Evolutionary conservation across 345 rosid species (phyloP), one percentile per base, ranked within the genome.

Genomic region (Dipteronia sinensis): DNA sequence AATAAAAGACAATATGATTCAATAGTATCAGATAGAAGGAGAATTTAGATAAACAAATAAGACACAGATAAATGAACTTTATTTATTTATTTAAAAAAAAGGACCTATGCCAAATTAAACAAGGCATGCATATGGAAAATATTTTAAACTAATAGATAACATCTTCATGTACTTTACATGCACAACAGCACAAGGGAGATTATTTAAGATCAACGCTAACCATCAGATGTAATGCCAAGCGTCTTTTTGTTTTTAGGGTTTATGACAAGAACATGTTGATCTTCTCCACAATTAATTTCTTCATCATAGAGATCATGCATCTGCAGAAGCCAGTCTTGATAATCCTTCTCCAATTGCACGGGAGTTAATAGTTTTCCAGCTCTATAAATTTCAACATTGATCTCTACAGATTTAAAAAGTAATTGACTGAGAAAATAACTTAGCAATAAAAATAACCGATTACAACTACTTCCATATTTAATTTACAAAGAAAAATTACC

Each of bases 241-340:
- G 78, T 82, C 76, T 82, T 89, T 80, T 84, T 90, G 76, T 88
- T 87, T 76, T 76, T 31, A 55, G 89, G 84, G 63, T 44, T 71
- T 46, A 88, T 69, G 42, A 93, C 46, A 69, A 86, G 71, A 69
- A 85, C 61, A 23, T 90, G 86, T 23, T 85, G 85, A 87, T 90
- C 98, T 78, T 78, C 91, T 49, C 91, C 93, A 10, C 82, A 65
- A n/a, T 69, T 78, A 40, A 84, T 78, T 76, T 93, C 98, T 82
- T 85, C 85, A 76, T 93, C 98, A 78, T 90, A 89, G 29, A 10
- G 65, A 6, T 76, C 68, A 83, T 93, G 98, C 94, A 93, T 93
- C 68, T 83, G 75, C 58, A 87, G 71, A 83, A 93, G 84, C 98
- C 98, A 93, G 4, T 87, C 85, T 78, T 80, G 82, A 84, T 87